These are phyloP conservation scores for Claviceps lovelessii DNA, from an alignment of 2,329 filamentous ascomycete genomes.

Conservation along the genomic window DNA sequence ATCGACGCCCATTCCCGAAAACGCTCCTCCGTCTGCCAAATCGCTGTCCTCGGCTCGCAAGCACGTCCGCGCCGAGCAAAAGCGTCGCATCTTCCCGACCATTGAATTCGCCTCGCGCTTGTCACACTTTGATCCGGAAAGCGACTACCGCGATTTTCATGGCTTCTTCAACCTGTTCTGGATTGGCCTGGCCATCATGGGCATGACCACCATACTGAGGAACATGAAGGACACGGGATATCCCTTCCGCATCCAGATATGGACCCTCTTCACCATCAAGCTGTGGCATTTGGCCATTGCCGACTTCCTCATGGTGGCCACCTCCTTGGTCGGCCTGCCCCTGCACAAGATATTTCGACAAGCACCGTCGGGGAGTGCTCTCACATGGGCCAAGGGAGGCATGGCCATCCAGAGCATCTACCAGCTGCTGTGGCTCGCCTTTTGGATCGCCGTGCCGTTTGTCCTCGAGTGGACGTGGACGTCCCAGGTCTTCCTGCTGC, in stretches of 20 bases:
- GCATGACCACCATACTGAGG: conserved; percentile 80
- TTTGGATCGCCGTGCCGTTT: conserved; percentile 82
- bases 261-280: conserved; percentile 76
- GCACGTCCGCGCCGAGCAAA: conserved; percentile 66
- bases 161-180: conserved; percentile 98
- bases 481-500: conserved; percentile 81
- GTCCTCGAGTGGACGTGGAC: conserved; percentile 89
- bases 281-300: conserved; percentile 73
- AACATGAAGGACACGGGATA: conserved; percentile 91
- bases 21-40: conserved; percentile 85
- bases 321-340: conserved; percentile 56
- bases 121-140: conserved; percentile 87
- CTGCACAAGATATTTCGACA: conserved; percentile 54
- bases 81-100: conserved; percentile 77
- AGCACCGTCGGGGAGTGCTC: conserved; percentile 30
- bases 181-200: conserved; percentile 95
- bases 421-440: conserved; percentile 60
- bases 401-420: conserved; percentile 71
- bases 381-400: conserved; percentile 67
- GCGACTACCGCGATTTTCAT: conserved; percentile 85
- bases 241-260: conserved; percentile 73
- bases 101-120: conserved; percentile 83
- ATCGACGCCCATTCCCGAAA: conserved; percentile 70
- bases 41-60: conserved; percentile 75
- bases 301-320: conserved; percentile 73